Conservation (phyloP, 768 basidiomycete species). For the Auriscalpium vulgare region DNA sequence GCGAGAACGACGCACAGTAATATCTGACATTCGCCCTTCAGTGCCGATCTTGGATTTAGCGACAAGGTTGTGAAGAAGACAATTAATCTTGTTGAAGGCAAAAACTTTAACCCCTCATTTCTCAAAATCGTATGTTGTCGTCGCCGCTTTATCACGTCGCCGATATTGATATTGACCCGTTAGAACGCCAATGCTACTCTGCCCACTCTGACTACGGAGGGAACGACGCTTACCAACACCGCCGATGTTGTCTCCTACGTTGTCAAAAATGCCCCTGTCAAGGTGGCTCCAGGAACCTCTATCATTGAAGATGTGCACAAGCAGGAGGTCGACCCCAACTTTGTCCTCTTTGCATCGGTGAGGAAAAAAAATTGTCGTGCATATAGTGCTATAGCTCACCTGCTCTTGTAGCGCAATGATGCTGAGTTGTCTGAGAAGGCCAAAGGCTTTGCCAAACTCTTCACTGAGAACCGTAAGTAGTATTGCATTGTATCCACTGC, state of each 20-base stretch:
- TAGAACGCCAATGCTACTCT: constrained; percentile 10
- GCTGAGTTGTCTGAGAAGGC: constrained; percentile 35
- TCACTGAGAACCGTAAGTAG: constrained; percentile 34
- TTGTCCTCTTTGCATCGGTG: constrained; percentile 35
- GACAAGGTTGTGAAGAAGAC: constrained; percentile 28
- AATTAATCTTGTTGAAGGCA: constrained; percentile 37
- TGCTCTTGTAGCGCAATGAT: constrained; percentile 33
- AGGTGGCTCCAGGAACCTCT: constrained; percentile 27
- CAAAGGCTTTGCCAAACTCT: constrained; percentile 24
- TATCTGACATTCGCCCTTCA: constrained; percentile 7
- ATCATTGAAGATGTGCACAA: constrained; percentile 36
- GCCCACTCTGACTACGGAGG: constrained; percentile 1
- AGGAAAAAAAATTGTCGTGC: constrained; percentile 8
- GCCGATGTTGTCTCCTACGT: constrained; percentile 34
- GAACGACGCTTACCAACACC: constrained; percentile 28
- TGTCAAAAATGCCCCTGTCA: constrained; percentile 29
- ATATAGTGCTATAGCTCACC: neutral
- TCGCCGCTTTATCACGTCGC: neutral
- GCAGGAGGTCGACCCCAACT: constrained; percentile 44
- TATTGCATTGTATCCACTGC: neutral
- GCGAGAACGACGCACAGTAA: neutral
- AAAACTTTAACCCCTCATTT: constrained; percentile 41
- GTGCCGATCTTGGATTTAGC: constrained; percentile 33
- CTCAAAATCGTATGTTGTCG: constrained; percentile 28
- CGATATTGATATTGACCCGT: constrained; percentile 5